Evolutionary conservation across 2,329 filamentous ascomycete species (phyloP), one percentile per base, ranked within the genome.

Genomic region (Emergomyces pasteurianus): DNA sequence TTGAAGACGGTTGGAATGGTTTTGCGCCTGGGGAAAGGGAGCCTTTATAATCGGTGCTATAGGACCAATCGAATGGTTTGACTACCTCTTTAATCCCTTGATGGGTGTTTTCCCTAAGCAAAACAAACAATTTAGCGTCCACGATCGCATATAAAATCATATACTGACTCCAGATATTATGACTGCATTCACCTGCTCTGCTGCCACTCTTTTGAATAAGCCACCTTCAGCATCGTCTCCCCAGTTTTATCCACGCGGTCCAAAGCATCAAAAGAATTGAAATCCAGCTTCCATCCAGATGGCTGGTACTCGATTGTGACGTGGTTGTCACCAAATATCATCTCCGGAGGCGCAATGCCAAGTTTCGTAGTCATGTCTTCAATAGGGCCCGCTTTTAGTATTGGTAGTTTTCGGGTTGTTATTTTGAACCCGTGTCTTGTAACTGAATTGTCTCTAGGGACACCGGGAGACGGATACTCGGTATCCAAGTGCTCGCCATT

Each of bases 291-390:
- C 90, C 91, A 99, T 52, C 85, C 84, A n/a, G 82, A 85, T 23
- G 82, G 80, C n/a, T 77, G 64, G 76, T 97, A 90, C 59, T 85
- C 80, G 63, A 99, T 81, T 7, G 83, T 78, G 47, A 95, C 86
- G 61, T 88, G 79, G 74, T 99, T 99, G 79, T 99, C 92, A 63
- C 94, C 94, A 72, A 99, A 99, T 66, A 99, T 99, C 94, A 99
- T 99, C 78, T 99, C 94, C 9, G 94, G 94, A 47, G 92, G 85
- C 21, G 92, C 86, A 71, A 99, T 96, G 36, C 86, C 86, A 59
- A 99, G 81, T 64, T 83, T 84, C 61, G 81, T 80, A 47, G 86
- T 86, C 84, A 99, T 89, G 43, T 83, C 84, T 71, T 96, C 91
- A 71, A 99, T 97, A 58, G 91, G 89, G 6, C 83, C 88, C 53